Conservation (phyloP, 768 basidiomycete species). For the Boletus rubroflammeus region DNA sequence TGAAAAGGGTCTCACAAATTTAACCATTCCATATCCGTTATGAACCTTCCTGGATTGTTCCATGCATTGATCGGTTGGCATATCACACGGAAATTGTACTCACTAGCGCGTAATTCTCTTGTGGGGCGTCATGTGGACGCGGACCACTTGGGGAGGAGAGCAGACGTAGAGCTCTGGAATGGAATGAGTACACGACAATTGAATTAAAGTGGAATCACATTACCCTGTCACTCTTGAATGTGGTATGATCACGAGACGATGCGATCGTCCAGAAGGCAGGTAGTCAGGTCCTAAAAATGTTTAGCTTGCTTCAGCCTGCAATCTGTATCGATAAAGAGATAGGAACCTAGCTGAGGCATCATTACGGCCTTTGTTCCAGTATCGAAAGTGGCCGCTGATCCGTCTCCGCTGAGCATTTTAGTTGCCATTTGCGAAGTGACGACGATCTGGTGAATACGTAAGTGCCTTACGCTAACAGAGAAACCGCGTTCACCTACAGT, state of each 20-base stretch:
- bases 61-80: conserved; percentile 8
- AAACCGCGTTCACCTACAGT: conserved; percentile 38
- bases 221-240: conserved; percentile 40
- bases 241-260: conserved; percentile 42
- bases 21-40: conserved; percentile 26
- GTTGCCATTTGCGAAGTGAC: conserved; percentile 69
- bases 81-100: conserved; percentile 23
- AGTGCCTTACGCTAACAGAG: not conserved
- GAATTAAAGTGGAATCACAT: conserved; percentile 22
- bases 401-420: conserved; percentile 61
- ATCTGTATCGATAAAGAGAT: conserved; percentile 5
- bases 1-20: conserved; percentile 5
- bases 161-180: conserved; percentile 38
- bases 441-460: conserved; percentile 39
- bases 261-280: conserved; percentile 42
- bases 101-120: conserved; percentile 26
- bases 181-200: conserved; percentile 11
- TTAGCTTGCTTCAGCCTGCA: conserved; percentile 5
- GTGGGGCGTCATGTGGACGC: conserved; percentile 5
- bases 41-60: conserved; percentile 12
- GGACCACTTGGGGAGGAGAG: conserved; percentile 35
- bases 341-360: conserved; percentile 60
- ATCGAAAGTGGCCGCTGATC: conserved; percentile 62
- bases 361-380: conserved; percentile 60
- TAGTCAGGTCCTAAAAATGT: conserved; percentile 31